These are phyloP conservation scores for Camellia granthamiana DNA, from an alignment of 148 eudicot species.

Conservation along the genomic window DNA sequence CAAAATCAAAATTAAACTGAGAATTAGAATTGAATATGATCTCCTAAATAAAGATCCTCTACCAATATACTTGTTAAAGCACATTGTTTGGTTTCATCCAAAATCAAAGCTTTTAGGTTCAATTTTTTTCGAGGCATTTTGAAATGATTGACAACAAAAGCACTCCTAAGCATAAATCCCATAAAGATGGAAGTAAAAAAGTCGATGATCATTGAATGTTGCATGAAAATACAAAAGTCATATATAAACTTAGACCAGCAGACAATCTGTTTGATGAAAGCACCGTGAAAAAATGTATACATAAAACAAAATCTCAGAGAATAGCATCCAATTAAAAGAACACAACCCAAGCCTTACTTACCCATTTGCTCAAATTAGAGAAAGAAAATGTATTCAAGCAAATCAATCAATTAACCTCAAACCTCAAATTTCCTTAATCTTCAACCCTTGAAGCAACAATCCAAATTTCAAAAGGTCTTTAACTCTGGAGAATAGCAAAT, in stretches of 20 bases:
- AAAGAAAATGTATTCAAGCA: background rate
- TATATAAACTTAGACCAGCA: background rate
- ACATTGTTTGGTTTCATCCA: background rate
- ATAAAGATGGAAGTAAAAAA: background rate
- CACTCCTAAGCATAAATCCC: background rate
- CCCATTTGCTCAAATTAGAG: slow-evolving; percentile 20
- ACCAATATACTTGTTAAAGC: background rate
- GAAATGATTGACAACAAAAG: background rate
- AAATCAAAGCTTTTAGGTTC: background rate
- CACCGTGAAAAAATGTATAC: background rate
- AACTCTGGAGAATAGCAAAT: background rate
- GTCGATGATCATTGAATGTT: background rate
- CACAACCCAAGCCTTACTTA: slow-evolving; percentile 5
- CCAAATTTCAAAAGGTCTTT: slow-evolving; percentile 3
- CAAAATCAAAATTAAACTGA: background rate
- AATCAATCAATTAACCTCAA: background rate
- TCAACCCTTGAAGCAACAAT: background rate
- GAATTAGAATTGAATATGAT: background rate
- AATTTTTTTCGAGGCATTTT: background rate
- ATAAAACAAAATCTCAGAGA: background rate
- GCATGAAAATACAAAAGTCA: slow-evolving; percentile 1
- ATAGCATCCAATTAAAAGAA: background rate
- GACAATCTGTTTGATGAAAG: background rate
- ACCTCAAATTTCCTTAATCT: background rate
- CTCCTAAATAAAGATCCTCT: background rate